Conservation (phyloP, 2,329 filamentous ascomycete genomes). For the Seiridium cupressi region DNA sequence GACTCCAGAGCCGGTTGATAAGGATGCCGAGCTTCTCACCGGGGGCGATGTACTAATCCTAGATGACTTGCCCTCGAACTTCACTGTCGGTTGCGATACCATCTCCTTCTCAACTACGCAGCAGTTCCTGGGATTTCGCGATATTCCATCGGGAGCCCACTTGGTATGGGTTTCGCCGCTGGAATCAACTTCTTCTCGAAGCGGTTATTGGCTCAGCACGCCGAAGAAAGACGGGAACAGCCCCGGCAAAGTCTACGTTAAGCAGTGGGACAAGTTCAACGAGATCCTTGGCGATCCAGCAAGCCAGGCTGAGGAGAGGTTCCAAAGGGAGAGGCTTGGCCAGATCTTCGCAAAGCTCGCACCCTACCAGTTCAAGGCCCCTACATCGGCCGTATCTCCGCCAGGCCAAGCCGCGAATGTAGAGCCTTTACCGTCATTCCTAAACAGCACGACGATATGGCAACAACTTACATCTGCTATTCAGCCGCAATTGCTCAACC, state of each 20-base stretch:
- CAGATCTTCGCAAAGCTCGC: conserved; percentile 39
- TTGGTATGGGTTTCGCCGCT: conserved; percentile 58
- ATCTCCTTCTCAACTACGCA: conserved; percentile 43
- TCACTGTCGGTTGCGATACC: conserved; percentile 53
- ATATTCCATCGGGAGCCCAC: conserved; percentile 55
- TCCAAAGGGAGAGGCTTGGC: conserved; percentile 40
- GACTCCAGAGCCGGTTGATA: conserved; percentile 17
- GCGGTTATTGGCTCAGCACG: conserved; percentile 56
- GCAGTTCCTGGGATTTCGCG: conserved; percentile 51
- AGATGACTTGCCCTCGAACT: conserved; percentile 47
- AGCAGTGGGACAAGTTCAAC: conserved; percentile 48
- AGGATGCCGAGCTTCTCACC: conserved; percentile 21
- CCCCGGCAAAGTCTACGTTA: conserved; percentile 29
- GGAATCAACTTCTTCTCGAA: conserved; percentile 45
- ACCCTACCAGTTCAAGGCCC: conserved; percentile 38
- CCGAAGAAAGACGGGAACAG: conserved; percentile 25
- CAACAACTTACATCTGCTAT: conserved; percentile 48
- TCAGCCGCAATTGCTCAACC: conserved; percentile 39
- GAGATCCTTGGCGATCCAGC: conserved; percentile 52
- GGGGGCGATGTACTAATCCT: conserved; percentile 52
- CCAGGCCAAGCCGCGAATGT: conserved; percentile 9
- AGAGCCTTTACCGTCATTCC: conserved; percentile 21
- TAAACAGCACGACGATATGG: conserved; percentile 44
- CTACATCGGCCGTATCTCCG: conserved; percentile 5
- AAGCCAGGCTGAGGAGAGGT: conserved; percentile 40